These are phyloP conservation scores for Talaromyces sp. DNA, from an alignment of 2,329 filamentous ascomycete species.

Conservation along the genomic window DNA sequence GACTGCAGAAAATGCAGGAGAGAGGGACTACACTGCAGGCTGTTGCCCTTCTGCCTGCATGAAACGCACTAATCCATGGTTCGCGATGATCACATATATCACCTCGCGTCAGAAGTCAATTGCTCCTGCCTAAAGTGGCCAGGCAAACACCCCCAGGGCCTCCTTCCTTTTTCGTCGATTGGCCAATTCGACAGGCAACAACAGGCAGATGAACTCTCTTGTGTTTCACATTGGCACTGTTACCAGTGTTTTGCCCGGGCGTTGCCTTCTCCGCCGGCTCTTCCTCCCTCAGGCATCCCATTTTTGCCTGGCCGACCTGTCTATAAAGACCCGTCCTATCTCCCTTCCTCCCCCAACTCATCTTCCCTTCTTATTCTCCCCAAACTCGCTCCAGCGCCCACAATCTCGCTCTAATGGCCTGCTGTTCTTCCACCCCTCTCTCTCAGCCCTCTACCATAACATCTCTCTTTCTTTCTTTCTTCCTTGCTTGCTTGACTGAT, in stretches of 20 bases:
- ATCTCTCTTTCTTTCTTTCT: neutral
- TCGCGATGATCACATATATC: neutral
- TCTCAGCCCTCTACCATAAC: neutral
- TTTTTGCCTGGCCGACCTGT: neutral
- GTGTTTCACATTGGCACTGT: too few species aligned
- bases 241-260: neutral
- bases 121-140: neutral
- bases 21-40: neutral
- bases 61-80: neutral
- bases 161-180: neutral
- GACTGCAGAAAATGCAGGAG: neutral
- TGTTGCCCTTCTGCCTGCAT: neutral
- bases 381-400: neutral
- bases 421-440: neutral
- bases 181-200: neutral
- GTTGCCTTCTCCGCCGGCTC: neutral
- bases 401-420: too few species aligned
- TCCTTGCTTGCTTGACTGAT: neutral
- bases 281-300: neutral
- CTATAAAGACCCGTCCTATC: slow-evolving; percentile 3
- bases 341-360: neutral
- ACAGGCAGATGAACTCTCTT: neutral
- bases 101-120: neutral
- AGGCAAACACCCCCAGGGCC: neutral
- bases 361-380: slow-evolving; percentile 6